Percentiles rank a stretch among this genome's conserved stretches.
phyloP scores from a whole-genome alignment of 345 rosid species.

The Cardamine chenopodiifolia region DNA sequence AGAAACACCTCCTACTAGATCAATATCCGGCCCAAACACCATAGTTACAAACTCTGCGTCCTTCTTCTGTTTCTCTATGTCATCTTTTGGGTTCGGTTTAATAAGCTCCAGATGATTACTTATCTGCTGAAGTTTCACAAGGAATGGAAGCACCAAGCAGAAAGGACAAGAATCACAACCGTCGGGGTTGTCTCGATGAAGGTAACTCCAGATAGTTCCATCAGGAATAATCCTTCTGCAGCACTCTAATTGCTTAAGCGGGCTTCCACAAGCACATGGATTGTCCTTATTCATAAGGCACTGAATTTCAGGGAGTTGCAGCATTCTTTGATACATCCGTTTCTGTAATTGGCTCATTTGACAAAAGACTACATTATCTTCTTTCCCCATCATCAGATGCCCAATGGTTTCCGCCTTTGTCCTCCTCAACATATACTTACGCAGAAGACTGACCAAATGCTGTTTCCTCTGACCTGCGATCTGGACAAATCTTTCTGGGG shows the following conservation, averaged over 20 bases:
- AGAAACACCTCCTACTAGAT: slow-evolving; percentile 75
- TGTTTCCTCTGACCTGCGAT: slow-evolving; percentile 82
- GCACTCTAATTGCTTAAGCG: slow-evolving; percentile 85
- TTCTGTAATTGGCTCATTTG: slow-evolving; percentile 90
- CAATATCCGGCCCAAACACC: slow-evolving; percentile 79
- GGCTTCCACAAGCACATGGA: slow-evolving; percentile 90
- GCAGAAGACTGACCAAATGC: slow-evolving; percentile 68
- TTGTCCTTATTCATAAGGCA: slow-evolving; percentile 89
- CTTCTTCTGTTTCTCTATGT: slow-evolving; percentile 79
- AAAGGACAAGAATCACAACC: slow-evolving; percentile 99
- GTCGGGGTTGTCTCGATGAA: slow-evolving; percentile 78
- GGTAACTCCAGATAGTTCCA: slow-evolving; percentile 86
- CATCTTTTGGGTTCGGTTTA: slow-evolving; percentile 93
- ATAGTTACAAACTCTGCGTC: slow-evolving; percentile 86
- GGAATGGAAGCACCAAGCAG: slow-evolving; percentile 94
- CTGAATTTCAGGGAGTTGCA: slow-evolving; percentile 81
- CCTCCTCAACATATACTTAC: slow-evolving; percentile 84
- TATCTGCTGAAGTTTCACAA: slow-evolving; percentile 64
- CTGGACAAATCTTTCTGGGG: slow-evolving; percentile 74
- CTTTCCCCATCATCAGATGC: slow-evolving; percentile 97
- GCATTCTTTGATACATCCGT: slow-evolving; percentile 76
- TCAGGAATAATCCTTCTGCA: slow-evolving; percentile 85
- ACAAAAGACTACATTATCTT: slow-evolving; percentile 93
- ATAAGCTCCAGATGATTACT: slow-evolving; percentile 97
- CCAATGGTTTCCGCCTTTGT: slow-evolving; percentile 97